These are phyloP conservation scores for Penicillium brasilianum DNA, from an alignment of 2,329 filamentous ascomycete genomes.

Conservation along the genomic window DNA sequence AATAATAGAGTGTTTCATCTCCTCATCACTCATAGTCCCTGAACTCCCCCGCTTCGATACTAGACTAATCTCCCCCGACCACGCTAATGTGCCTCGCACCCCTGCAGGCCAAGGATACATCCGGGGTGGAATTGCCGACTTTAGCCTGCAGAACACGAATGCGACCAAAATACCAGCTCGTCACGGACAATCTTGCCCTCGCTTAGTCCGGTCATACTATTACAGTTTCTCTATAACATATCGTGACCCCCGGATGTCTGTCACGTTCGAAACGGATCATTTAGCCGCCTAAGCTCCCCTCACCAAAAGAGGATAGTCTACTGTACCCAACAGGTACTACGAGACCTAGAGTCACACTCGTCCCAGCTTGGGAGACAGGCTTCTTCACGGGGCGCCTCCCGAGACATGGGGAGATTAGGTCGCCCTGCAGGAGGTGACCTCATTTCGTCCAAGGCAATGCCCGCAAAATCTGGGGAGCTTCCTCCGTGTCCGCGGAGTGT, in stretches of 20 bases:
- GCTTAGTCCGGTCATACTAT: constrained; percentile 4
- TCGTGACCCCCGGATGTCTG: neutral
- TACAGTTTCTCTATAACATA: neutral
- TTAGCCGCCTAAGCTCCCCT: constrained; percentile 7
- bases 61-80: neutral
- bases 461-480: constrained; percentile 9
- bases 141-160: constrained; percentile 18
- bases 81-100: neutral
- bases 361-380: constrained; percentile 12
- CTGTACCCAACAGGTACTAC: neutral
- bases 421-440: constrained; percentile 11
- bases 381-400: constrained; percentile 4
- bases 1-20: neutral
- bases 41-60: neutral
- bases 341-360: neutral
- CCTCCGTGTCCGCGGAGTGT: constrained; percentile 32
- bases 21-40: neutral
- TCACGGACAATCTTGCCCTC: constrained; percentile 15
- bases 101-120: constrained; percentile 3
- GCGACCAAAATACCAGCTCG: constrained; percentile 9
- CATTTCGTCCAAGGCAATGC: constrained; percentile 5
- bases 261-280: constrained; percentile 7
- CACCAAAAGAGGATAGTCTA: constrained; percentile 7
- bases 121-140: constrained; percentile 14
- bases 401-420: constrained; percentile 6